phyloP scores from a whole-genome alignment of 2,329 filamentous ascomycete species.

The Sporothrix brasiliensis region DNA sequence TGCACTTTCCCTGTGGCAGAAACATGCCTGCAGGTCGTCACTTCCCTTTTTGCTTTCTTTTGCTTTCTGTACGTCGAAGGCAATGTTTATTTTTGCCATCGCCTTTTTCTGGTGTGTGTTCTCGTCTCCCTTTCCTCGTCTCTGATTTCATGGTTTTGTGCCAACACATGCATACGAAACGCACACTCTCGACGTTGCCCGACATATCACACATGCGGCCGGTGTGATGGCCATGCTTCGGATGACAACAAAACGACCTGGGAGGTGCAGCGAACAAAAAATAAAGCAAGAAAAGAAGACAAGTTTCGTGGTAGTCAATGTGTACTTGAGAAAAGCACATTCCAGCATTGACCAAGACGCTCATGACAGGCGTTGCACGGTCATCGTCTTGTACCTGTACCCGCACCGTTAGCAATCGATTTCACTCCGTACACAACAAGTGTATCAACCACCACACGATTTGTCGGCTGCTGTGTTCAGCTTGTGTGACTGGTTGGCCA shows the following conservation, averaged over 20 bases:
- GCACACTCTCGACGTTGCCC: conserved; percentile 10
- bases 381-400: conserved; percentile 16
- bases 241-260: neutral
- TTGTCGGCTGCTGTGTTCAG: conserved; percentile 7
- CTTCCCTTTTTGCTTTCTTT: conserved; percentile 8
- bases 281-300: neutral
- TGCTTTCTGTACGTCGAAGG: neutral
- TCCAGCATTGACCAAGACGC: neutral
- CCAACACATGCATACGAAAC: conserved; percentile 17
- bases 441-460: neutral
- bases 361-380: neutral
- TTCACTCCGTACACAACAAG: neutral
- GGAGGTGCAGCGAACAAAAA: neutral
- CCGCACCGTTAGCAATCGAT: neutral
- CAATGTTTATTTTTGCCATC: neutral
- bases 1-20: neutral
- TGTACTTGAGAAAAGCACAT: conserved; percentile 2
- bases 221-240: conserved; percentile 48
- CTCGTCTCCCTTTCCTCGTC: neutral
- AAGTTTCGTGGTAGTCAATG: neutral
- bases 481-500: neutral
- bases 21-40: too few species aligned
- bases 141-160: neutral
- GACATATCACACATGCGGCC: conserved; percentile 42
- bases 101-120: neutral